Evolutionary conservation across 2,329 filamentous ascomycete species (phyloP).

Genomic region (Calonectria naviculata): DNA sequence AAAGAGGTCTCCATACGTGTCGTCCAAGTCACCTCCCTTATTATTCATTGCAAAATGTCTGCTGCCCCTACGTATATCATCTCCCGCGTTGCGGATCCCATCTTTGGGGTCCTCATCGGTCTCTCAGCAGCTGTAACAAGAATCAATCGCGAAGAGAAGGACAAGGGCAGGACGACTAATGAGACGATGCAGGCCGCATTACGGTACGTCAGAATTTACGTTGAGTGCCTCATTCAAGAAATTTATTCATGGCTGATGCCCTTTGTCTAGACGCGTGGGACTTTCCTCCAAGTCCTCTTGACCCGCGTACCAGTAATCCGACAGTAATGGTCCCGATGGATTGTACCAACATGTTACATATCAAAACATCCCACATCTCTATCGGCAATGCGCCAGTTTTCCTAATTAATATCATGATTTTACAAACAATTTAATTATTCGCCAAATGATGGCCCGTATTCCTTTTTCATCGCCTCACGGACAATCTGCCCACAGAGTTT

Average conservation of each 20-base stretch:
- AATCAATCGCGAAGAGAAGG: conserved; percentile 70
- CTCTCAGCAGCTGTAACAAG: conserved; percentile 65
- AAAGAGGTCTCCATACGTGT: background rate
- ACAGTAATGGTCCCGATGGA: background rate
- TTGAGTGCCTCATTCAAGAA: background rate
- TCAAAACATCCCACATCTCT: background rate
- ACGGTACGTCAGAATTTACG: conserved; percentile 43
- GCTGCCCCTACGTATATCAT: conserved; percentile 67
- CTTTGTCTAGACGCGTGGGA: conserved; percentile 44
- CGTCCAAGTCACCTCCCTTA: conserved; percentile 2
- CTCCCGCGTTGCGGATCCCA: conserved; percentile 67
- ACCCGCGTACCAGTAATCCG: background rate
- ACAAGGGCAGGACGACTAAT: conserved; percentile 63
- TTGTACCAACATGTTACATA: background rate
- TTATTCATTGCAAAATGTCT: conserved; percentile 53
- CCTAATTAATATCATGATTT: conserved; percentile 17
- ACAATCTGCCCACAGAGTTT: conserved; percentile 78
- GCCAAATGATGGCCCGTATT: conserved; percentile 67
- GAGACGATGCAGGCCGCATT: conserved; percentile 61
- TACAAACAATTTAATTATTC: conserved; percentile 38
- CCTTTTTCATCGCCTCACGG: conserved; percentile 75
- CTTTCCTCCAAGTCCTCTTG: conserved; percentile 37
- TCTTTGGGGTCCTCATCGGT: conserved; percentile 69
- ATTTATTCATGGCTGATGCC: conserved; percentile 8
- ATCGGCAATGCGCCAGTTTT: background rate